These are phyloP conservation scores for Yamadazyma dushanensis DNA, from an alignment of 1,139 yeast genomes.

Conservation along the genomic window DNA sequence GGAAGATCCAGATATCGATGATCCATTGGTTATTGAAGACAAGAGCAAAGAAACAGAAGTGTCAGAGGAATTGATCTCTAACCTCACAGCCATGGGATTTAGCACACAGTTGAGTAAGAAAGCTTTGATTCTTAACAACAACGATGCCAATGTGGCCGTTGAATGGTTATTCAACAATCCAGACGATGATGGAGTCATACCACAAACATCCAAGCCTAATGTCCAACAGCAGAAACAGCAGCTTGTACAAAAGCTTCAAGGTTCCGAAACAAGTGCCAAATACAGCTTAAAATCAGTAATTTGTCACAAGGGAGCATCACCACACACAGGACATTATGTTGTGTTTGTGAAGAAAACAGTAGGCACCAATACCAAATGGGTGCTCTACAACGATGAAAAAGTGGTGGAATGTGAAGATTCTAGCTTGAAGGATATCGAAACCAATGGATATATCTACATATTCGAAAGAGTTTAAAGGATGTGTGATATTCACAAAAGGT, in stretches of 20 bases:
- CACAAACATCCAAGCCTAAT: slow-evolving; percentile 17
- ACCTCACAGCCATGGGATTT: slow-evolving; percentile 79
- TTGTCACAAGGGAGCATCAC: slow-evolving; percentile 92
- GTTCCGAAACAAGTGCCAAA: slow-evolving; percentile 9
- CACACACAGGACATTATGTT: slow-evolving; percentile 96
- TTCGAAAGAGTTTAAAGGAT: no score
- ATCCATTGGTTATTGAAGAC: slow-evolving; percentile 31
- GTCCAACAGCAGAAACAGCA: slow-evolving; percentile 21
- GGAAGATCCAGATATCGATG: slow-evolving; percentile 81
- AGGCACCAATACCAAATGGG: slow-evolving; percentile 60
- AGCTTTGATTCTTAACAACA: slow-evolving; percentile 60
- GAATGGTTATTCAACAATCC: slow-evolving; percentile 88
- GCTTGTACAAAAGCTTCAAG: slow-evolving; percentile 14
- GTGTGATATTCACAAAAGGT: no score
- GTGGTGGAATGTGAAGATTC: slow-evolving; percentile 70
- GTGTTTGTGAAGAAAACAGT: slow-evolving; percentile 59
- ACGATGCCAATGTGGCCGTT: slow-evolving; percentile 72
- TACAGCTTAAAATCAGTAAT: slow-evolving; percentile 70
- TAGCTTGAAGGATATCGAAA: slow-evolving; percentile 61
- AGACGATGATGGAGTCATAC: slow-evolving; percentile 48
- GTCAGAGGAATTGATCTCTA: slow-evolving; percentile 44
- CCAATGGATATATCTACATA: slow-evolving; percentile 63
- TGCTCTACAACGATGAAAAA: slow-evolving; percentile 89
- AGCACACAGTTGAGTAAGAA: slow-evolving; percentile 58
- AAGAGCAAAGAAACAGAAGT: slow-evolving; percentile 16